phyloP scores from a whole-genome alignment of 1,139 yeast species.

The Yamadazyma dendronema region DNA sequence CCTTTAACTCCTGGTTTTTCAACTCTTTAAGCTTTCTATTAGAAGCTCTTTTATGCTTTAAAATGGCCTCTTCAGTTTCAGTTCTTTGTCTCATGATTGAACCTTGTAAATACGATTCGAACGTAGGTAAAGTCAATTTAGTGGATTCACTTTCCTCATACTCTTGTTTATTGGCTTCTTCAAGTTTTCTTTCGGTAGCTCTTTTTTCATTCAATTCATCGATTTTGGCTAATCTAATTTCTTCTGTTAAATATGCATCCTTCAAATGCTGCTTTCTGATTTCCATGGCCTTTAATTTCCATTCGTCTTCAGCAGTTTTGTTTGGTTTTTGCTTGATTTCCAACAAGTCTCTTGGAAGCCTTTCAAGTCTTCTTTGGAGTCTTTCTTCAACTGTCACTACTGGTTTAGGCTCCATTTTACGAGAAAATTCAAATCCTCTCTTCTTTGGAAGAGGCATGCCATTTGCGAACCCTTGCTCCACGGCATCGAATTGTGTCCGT shows the following conservation, averaged over 20 bases:
- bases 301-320: slow-evolving; percentile 49
- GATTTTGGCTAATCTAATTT: slow-evolving; percentile 43
- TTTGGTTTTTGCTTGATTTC: slow-evolving; percentile 18
- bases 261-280: slow-evolving; percentile 71
- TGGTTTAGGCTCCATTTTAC: slow-evolving; percentile 48
- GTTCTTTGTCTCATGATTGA: slow-evolving; percentile 75
- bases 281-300: slow-evolving; percentile 57
- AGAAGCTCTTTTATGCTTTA: slow-evolving; percentile 40
- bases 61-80: slow-evolving; percentile 53
- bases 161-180: slow-evolving; percentile 14
- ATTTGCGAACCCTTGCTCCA: slow-evolving; percentile 69
- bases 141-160: slow-evolving; percentile 52
- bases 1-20: slow-evolving; percentile 40
- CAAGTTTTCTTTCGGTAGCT: slow-evolving; percentile 24
- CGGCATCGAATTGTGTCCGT: slow-evolving; percentile 39
- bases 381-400: slow-evolving; percentile 59
- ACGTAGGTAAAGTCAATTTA: slow-evolving; percentile 73
- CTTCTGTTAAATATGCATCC: slow-evolving; percentile 66
- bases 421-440: slow-evolving; percentile 39
- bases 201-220: slow-evolving; percentile 34
- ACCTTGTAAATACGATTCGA: slow-evolving; percentile 64
- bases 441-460: slow-evolving; percentile 72
- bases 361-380: slow-evolving; percentile 50
- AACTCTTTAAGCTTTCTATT: slow-evolving; percentile 37
- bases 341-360: slow-evolving; percentile 27